These are phyloP conservation scores for Macrophomina tecta DNA, from an alignment of 2,329 filamentous ascomycete genomes.

Conservation along the genomic window DNA sequence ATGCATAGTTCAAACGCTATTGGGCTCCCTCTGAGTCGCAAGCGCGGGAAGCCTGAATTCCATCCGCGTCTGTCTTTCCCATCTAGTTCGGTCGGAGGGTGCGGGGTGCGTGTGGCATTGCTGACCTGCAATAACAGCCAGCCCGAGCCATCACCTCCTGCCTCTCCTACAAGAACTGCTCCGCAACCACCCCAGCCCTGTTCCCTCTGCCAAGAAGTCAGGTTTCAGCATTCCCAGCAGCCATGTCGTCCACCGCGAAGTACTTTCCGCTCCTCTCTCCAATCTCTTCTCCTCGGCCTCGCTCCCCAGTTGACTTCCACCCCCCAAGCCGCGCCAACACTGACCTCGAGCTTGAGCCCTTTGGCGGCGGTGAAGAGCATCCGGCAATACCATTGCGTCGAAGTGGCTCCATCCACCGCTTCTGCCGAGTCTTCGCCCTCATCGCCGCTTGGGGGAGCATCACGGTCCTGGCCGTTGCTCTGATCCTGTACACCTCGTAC, in stretches of 20 bases:
- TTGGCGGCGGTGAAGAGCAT: conserved; percentile 12
- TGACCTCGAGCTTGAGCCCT: conserved; percentile 19
- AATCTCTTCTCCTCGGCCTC: background rate
- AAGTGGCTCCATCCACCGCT: background rate
- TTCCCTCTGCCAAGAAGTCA: background rate
- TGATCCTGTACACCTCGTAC: conserved; percentile 11
- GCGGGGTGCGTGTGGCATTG: background rate
- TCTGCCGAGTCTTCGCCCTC: conserved; percentile 21
- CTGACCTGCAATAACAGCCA: background rate
- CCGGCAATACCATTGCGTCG: background rate
- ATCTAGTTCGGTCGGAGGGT: background rate
- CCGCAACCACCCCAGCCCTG: background rate
- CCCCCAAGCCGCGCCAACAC: background rate
- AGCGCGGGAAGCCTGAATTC: background rate
- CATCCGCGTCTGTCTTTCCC: background rate
- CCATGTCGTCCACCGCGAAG: background rate
- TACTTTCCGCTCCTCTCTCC: conserved; percentile 18
- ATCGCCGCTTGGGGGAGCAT: conserved; percentile 15
- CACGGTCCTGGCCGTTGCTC: conserved; percentile 8
- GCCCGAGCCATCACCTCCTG: background rate
- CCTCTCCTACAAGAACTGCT: background rate
- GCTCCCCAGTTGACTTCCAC: background rate
- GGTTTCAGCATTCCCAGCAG: too few species aligned
- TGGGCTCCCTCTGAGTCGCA: background rate
- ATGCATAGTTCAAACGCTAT: background rate